Base-by-base conservation (phyloP, 345 rosid genomes). In the Eucalyptus sp. region DNA sequence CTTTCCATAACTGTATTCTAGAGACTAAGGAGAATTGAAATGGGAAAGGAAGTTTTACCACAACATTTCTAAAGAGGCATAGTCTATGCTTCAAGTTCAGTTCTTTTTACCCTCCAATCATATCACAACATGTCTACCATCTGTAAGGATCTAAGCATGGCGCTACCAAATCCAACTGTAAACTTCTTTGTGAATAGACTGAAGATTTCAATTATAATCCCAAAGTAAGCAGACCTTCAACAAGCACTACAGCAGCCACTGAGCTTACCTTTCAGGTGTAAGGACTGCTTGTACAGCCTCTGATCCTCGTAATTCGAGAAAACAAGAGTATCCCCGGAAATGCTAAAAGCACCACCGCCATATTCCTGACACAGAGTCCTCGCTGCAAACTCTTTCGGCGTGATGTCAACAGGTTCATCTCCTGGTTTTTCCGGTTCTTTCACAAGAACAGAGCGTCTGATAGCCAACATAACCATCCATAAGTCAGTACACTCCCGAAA, bases 241-340 rank as follows among this genome's bases (percentile, higher is more conserved):
- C 46, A 37, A 4, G 64, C 48, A 18, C 46, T 56, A 76, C 83
- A 49, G 66, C 25, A 43, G 22, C 29, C 22, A 4, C 9, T 22
- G 33, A 62, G 79, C 46, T 87, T 25, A 96, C 99, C 97, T 90
- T 87, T 86, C 58, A 92, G 86, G 87, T 89, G 76, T 20, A 93
- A 48, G 2, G 92, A 68, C 88, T 96, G 98, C 93, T 91, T 94
- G 94, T 95, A 97, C 24, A 97, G 93, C 86, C 98, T 92, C 88
- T 97, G 99, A 90, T 97, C 99, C 88, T 95, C 94, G 90, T 97
- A 96, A 90, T 96, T 96, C 7, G 99, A 94, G 93, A 96, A 97
- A 90, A 97, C 80, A 88, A 96, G 92, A 5, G 91, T 87, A 37
- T 96, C 95, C 52, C 92, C 94, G 2, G 92, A 95, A 89, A 95